phyloP scores from a whole-genome alignment of 352 stramenopile species.

The Phytopythium chamaehyphon region DNA sequence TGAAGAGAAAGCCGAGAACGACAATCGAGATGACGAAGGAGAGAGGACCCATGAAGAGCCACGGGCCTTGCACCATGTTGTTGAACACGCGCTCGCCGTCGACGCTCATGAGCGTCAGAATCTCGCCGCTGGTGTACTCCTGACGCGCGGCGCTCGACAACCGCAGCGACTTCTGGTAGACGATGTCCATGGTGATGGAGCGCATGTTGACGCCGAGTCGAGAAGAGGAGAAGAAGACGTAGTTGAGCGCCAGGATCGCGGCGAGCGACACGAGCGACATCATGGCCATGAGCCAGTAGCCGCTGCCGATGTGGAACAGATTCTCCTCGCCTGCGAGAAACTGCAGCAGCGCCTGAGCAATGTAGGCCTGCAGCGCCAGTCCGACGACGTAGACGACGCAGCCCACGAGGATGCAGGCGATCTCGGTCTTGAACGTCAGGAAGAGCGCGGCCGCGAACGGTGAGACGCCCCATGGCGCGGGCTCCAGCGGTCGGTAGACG shows the following conservation, averaged over 20 bases:
- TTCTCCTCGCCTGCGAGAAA: slow-evolving; percentile 26
- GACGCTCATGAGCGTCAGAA: slow-evolving; percentile 36
- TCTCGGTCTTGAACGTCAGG: slow-evolving; percentile 12
- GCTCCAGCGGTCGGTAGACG: slow-evolving; percentile 8
- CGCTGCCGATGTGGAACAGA: slow-evolving; percentile 17
- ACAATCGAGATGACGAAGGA: slow-evolving; percentile 18
- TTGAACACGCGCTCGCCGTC: slow-evolving; percentile 36
- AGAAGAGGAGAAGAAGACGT: slow-evolving; percentile 28
- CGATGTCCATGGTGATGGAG: slow-evolving; percentile 33
- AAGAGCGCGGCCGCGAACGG: slow-evolving; percentile 14
- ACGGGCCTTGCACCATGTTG: slow-evolving; percentile 19
- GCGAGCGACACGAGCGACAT: slow-evolving; percentile 17
- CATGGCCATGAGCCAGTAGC: slow-evolving; percentile 25
- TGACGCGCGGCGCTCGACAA: slow-evolving; percentile 39
- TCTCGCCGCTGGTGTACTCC: slow-evolving; percentile 30
- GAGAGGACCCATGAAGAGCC: slow-evolving; percentile 24
- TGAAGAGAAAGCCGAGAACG: slow-evolving; percentile 27
- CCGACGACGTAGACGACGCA: slow-evolving; percentile 24
- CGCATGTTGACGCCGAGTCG: slow-evolving; percentile 36
- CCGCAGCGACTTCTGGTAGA: slow-evolving; percentile 57
- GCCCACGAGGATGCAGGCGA: slow-evolving; percentile 8
- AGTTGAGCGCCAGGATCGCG: slow-evolving; percentile 26
- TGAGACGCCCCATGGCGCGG: slow-evolving; percentile 12
- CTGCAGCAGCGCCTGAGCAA: slow-evolving; percentile 21
- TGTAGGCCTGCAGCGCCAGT: slow-evolving; percentile 21